Evolutionary conservation across 2,329 filamentous ascomycete species (phyloP).

Genomic region (Colletotrichum sojae): DNA sequence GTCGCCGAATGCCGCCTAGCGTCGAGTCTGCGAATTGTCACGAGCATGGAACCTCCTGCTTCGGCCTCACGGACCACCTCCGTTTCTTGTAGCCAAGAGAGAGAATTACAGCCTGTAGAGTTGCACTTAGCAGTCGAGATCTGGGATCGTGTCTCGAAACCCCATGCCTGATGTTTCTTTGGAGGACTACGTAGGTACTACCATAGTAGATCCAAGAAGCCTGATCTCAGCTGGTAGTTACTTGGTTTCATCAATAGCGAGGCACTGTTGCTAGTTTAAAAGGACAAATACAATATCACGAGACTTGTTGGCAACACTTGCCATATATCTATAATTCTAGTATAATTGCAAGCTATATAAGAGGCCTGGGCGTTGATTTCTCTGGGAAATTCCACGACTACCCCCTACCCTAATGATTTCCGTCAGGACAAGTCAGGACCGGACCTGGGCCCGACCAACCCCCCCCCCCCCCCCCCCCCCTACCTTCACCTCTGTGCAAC

Average conservation of each 20-base stretch:
- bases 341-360: not conserved
- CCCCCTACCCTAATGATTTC: not conserved
- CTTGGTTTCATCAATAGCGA: too few relatives aligned
- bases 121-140: too few relatives aligned
- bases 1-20: constrained; percentile 12
- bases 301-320: too few relatives aligned
- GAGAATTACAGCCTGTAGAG: not conserved
- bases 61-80: constrained; percentile 1
- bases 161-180: too few relatives aligned
- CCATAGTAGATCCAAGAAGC: too few relatives aligned
- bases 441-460: not conserved
- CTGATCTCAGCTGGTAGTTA: too few relatives aligned
- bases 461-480: not conserved
- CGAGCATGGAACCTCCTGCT: constrained; percentile 20
- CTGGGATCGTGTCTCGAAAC: too few relatives aligned
- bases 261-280: too few relatives aligned
- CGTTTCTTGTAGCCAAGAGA: not conserved
- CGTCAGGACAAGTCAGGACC: not conserved
- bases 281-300: too few relatives aligned
- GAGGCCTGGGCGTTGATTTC: not conserved
- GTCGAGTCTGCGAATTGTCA: constrained; percentile 1
- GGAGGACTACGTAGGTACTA: too few relatives aligned
- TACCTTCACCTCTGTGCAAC: not conserved
- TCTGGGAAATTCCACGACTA: not conserved
- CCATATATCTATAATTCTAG: not conserved